These are phyloP conservation scores for Lactarius sanguifluus DNA, from an alignment of 768 basidiomycete species.

Conservation along the genomic window DNA sequence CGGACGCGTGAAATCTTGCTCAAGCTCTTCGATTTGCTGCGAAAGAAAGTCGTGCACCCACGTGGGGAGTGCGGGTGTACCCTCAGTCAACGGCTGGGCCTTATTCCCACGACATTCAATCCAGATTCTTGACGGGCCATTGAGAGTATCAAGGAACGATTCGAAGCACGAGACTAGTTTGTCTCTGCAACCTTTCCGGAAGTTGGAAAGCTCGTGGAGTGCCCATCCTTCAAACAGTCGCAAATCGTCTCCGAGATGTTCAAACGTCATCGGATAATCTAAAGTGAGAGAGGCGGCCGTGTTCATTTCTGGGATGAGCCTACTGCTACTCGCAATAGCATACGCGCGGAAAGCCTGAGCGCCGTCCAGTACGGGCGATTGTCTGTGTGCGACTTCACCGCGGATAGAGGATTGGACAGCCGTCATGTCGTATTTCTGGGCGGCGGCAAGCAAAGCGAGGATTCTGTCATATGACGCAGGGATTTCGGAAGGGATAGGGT, in stretches of 20 bases:
- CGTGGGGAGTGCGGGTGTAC: background rate
- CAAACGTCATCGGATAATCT: constrained; percentile 3
- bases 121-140: background rate
- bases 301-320: constrained; percentile 1
- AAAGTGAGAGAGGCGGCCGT: background rate
- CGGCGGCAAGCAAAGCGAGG: constrained; percentile 21
- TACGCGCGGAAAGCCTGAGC: constrained; percentile 23
- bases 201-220: background rate
- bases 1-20: background rate
- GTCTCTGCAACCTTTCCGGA: background rate
- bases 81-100: background rate
- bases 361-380: background rate
- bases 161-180: background rate
- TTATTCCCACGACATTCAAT: accelerated
- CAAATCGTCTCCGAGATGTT: constrained; percentile 2
- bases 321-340: constrained; percentile 19
- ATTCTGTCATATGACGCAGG: background rate
- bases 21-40: background rate
- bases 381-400: background rate
- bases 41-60: background rate
- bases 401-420: constrained; percentile 6
- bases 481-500: constrained; percentile 16
- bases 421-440: constrained; percentile 33
- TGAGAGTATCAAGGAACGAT: background rate
- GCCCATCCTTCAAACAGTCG: background rate